Base-by-base conservation (phyloP, 305 asterid genomes). In the Fraxinus xanthoxyloides region DNA sequence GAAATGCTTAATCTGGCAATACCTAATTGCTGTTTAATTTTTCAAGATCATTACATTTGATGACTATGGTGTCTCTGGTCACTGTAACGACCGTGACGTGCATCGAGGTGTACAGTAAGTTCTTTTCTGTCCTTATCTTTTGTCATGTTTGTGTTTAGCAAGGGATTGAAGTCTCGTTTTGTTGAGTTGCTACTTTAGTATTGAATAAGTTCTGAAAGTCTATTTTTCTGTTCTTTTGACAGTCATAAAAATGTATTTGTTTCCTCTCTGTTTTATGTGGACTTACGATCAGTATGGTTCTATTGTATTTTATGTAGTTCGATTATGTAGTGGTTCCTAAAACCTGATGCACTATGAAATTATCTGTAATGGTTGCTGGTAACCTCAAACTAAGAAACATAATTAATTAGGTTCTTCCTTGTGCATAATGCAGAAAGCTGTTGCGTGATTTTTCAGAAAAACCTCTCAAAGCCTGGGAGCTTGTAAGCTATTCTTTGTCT, bases 11-110 rank as follows among this genome's bases (percentile, higher is more conserved):
- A 30, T 30, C 32, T 30, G 32, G 32, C 32, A 70, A 12, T 35
- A 67, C 78, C 79, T 36, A 46, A 46, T 63, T 10, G 21, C 35
- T 74, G 31, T 34, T 79, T 6, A 9, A 7, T 69, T 67, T 75
- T 80, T 78, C 65, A 89, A 95, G 98, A 88, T 96, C 65, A 85
- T 96, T 85, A 91, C 97, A 38, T 96, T 96, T 84, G 99, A 96
- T 82, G 84, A 84, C 80, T 90, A 89, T 83, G 98, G 99, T 69
- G 90, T 94, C 82, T 96, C 98, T 72, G 98, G 98, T 79, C 99
- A 96, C 86, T 93, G 98, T 85, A 95, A 95, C 85, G 98, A 95
- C 87, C 56, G 91, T 3, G 98, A 94, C 75, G 92, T 96, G 75
- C 88, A 91, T 88, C 92, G 74, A 81, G 99, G 97, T 65, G 98